Conservation (phyloP, 2,329 filamentous ascomycete species). For the Aaosphaeria pasadenensis region DNA sequence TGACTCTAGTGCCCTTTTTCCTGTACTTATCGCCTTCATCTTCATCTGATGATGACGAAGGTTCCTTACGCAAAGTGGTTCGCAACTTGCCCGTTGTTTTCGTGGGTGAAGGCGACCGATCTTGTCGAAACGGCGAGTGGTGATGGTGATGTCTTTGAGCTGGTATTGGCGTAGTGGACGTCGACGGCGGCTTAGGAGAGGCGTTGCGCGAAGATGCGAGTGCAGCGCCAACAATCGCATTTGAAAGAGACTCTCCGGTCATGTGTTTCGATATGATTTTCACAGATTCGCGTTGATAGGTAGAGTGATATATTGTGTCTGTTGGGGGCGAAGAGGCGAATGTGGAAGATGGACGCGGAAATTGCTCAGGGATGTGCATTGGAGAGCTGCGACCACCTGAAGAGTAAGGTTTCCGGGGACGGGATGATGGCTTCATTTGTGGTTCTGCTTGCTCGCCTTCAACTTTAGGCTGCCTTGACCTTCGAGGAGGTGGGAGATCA, state of each 20-base stretch:
- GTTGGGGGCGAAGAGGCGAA: constrained; percentile 14
- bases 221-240: constrained; percentile 72
- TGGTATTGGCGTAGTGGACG: constrained; percentile 37
- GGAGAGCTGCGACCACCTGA: constrained; percentile 24
- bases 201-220: constrained; percentile 61
- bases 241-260: constrained; percentile 64
- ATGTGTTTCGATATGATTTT: constrained; percentile 46
- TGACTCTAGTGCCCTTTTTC: constrained; percentile 56
- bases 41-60: constrained; percentile 43
- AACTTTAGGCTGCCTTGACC: constrained; percentile 14
- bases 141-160: constrained; percentile 40
- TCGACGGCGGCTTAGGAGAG: constrained; percentile 36
- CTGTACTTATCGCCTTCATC: constrained; percentile 55
- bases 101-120: constrained; percentile 37
- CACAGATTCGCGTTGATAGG: constrained; percentile 34
- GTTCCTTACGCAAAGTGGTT: constrained; percentile 61
- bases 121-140: constrained; percentile 32
- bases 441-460: constrained; percentile 3
- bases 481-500: constrained; percentile 33
- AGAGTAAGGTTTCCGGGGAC: constrained; percentile 30
- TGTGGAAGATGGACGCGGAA: constrained; percentile 21
- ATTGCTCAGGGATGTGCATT: constrained; percentile 16
- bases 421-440: constrained; percentile 9
- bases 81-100: constrained; percentile 55
- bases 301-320: constrained; percentile 36